A percentile compares a stretch with the other conserved stretches of the same genome.
These are phyloP conservation scores for Mycena olivaceomarginata DNA, from an alignment of 768 basidiomycete genomes.

Conservation along the genomic window DNA sequence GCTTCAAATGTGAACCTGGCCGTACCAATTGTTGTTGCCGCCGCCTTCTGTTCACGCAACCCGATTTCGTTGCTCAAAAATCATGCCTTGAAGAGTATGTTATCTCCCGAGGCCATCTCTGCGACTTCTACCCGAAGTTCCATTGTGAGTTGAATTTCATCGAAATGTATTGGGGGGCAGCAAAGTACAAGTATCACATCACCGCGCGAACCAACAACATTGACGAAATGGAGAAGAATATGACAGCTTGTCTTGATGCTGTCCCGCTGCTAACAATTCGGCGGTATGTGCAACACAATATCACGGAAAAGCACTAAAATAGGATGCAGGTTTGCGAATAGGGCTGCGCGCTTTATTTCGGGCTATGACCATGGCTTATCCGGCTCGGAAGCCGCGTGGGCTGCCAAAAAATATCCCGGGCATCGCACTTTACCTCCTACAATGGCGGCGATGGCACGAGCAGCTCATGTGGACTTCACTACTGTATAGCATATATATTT, in stretches of 20 bases:
- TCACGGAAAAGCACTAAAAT: neutral
- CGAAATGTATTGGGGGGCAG: constrained; percentile 15
- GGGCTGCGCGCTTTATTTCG: constrained; percentile 47
- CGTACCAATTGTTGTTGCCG: constrained; percentile 43
- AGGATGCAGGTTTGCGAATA: constrained; percentile 47
- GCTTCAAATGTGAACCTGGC: constrained; percentile 15
- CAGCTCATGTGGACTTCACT: constrained; percentile 5
- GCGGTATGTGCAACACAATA: neutral
- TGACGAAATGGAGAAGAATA: constrained; percentile 8
- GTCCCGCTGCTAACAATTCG: neutral
- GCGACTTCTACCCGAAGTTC: constrained; percentile 13
- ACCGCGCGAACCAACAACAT: neutral
- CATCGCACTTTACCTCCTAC: constrained; percentile 51
- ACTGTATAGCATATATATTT: constrained; percentile 1
- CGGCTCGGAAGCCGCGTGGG: constrained; percentile 55
- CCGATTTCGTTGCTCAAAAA: constrained; percentile 48
- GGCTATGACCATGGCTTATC: constrained; percentile 45
- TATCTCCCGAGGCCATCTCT: constrained; percentile 9
- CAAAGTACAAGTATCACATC: neutral
- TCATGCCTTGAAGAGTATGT: constrained; percentile 51
- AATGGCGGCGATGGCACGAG: constrained; percentile 34
- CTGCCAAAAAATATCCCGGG: constrained; percentile 54
- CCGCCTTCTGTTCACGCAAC: constrained; percentile 44
- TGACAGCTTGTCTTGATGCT: neutral
- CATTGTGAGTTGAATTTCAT: constrained; percentile 22